These are phyloP conservation scores for Teunomyces lycoperdinae DNA, from an alignment of 805 yeast species.

Conservation along the genomic window DNA sequence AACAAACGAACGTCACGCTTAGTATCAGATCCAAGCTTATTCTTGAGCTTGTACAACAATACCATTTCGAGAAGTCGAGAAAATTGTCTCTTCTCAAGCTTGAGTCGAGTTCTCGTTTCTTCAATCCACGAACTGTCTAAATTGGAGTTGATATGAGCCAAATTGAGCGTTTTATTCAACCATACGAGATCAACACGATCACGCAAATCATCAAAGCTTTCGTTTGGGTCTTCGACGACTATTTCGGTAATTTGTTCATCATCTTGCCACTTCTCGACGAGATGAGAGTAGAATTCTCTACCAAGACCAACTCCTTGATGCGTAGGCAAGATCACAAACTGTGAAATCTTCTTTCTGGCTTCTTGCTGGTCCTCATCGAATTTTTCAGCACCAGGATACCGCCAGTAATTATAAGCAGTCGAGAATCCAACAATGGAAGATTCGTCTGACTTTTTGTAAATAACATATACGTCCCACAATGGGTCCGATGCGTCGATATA, in stretches of 20 bases:
- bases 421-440: constrained; percentile 69
- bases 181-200: constrained; percentile 71
- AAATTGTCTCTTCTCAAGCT: constrained; percentile 77
- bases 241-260: constrained; percentile 61
- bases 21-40: constrained; percentile 19
- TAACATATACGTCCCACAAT: constrained; percentile 74
- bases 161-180: constrained; percentile 20
- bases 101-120: constrained; percentile 37
- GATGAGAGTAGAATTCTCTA: constrained; percentile 52
- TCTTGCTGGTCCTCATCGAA: constrained; percentile 45
- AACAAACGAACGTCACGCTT: constrained; percentile 48
- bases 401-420: constrained; percentile 83
- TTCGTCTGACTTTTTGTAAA: constrained; percentile 32
- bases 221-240: constrained; percentile 93
- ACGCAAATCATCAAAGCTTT: constrained; percentile 84
- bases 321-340: constrained; percentile 81
- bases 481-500: constrained; percentile 75
- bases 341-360: constrained; percentile 76
- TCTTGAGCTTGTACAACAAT: constrained; percentile 41
- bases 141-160: constrained; percentile 14
- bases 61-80: constrained; percentile 76
- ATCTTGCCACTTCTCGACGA: constrained; percentile 54
- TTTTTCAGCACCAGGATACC: constrained; percentile 52
- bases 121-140: constrained; percentile 37
- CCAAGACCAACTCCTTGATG: constrained; percentile 78